Evolutionary conservation across 176 grass and related monocot genomes (phyloP).

Genomic region (Saccharum officinarum): DNA sequence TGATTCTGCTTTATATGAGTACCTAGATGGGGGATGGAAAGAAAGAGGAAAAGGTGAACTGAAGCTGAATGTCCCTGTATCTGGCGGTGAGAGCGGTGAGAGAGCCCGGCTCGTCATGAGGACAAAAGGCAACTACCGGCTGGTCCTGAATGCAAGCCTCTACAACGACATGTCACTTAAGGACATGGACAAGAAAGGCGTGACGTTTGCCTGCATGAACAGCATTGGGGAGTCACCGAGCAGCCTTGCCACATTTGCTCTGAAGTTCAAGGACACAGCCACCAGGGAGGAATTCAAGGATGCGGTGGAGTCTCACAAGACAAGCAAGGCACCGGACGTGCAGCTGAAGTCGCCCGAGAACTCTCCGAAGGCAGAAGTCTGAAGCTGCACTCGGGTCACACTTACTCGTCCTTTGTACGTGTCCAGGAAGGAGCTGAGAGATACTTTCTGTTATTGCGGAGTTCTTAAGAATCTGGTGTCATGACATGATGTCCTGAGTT

Average conservation of each 20-base stretch:
- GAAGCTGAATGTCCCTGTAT: slow-evolving; percentile 70
- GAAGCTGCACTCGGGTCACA: neutral
- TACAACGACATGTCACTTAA: slow-evolving; percentile 85
- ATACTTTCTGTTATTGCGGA: slow-evolving; percentile 21
- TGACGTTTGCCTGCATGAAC: slow-evolving; percentile 92
- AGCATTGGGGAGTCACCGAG: slow-evolving; percentile 61
- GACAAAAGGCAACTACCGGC: slow-evolving; percentile 81
- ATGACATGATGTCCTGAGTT: slow-evolving; percentile 29
- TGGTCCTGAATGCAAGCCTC: slow-evolving; percentile 83
- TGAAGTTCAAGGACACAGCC: slow-evolving; percentile 84
- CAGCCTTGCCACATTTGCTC: slow-evolving; percentile 62
- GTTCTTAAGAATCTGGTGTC: slow-evolving; percentile 20
- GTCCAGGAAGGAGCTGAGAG: slow-evolving; percentile 3
- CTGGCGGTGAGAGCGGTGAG: slow-evolving; percentile 59
- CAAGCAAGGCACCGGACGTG: neutral
- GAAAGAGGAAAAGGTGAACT: slow-evolving; percentile 97
- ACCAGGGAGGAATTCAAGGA: slow-evolving; percentile 76
- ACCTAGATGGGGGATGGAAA: slow-evolving; percentile 87
- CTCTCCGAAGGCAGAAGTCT: slow-evolving; percentile 46
- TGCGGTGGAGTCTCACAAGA: slow-evolving; percentile 53
- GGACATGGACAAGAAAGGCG: slow-evolving; percentile 96
- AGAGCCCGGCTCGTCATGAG: slow-evolving; percentile 89
- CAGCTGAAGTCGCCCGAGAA: slow-evolving; percentile 43
- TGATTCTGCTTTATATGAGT: slow-evolving; percentile 88
- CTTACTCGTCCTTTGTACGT: neutral